Base-by-base conservation (phyloP, 2,329 filamentous ascomycete genomes). In the Hysterium pulicare region DNA sequence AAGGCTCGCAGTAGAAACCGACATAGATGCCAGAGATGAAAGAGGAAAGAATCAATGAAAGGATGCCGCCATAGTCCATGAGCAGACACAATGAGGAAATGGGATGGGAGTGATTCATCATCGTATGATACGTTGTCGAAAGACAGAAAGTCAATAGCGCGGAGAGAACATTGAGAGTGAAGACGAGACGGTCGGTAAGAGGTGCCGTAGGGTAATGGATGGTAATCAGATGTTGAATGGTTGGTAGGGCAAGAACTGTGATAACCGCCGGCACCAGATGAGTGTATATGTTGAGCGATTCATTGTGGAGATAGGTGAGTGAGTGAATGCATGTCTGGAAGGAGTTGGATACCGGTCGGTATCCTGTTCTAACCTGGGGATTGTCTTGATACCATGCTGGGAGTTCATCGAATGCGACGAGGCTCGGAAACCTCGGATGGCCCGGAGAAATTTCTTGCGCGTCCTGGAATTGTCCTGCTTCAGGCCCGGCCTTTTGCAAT, bases 41-140 rank as follows among this genome's bases (percentile, higher is more conserved):
- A 61, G 85, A 90, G 8, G 90, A 90, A 43, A 90, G 84, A 44
- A 95, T 96, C 48, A 96, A 72, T 35, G 83, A 79, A 21, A 96
- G 86, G 53, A 97, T 96, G 10, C 90, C 91, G 6, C 90, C 80
- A 64, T 96, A 95, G 63, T 97, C 90, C 45, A 95, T 71, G 62
- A 91, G 86, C 63, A 95, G 95, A 17, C 89, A 89, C 71, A 88
- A 84, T 50, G 79, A 83, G 2, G 84, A 81, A 16, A 95, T 86
- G 1, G 66, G 64, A 28, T 79, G 78, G 11, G 86, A 91, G 66
- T 96, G 90, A 51, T 95, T 94, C 20, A 76, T 81, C 39, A 95
- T 76, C 3, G 86, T 77, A 62, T 97, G 90, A 62, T 83, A 97
- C 3, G 83, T 84, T 4, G 88, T 64, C n/a, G 59, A 66, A 50